Percentiles rank a stretch among this genome's conserved stretches.
These are phyloP conservation scores for Arctostaphylos glauca DNA, from an alignment of 148 eudicot genomes.

Conservation along the genomic window DNA sequence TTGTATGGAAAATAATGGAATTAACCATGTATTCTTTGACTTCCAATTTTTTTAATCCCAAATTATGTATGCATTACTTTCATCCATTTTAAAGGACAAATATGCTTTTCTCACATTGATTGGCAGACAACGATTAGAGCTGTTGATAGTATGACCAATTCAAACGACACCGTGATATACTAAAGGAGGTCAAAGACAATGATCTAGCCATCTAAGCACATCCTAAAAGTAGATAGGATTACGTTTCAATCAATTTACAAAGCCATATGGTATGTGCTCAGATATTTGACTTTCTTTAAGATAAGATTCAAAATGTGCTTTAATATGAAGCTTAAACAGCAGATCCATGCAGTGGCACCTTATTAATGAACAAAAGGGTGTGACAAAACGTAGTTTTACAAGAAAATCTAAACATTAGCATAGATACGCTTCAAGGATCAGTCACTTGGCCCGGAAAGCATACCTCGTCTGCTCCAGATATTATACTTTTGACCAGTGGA, in stretches of 20 bases:
- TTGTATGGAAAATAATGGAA: not conserved
- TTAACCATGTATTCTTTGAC: not conserved
- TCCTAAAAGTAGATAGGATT: not conserved
- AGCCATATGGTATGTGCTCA: not conserved
- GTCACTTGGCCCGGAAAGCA: conserved; percentile 15
- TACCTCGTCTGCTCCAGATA: conserved; percentile 79
- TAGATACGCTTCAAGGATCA: not conserved
- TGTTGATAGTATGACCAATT: not conserved
- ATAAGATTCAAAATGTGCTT: not conserved
- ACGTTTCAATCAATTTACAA: not conserved
- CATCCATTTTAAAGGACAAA: not conserved
- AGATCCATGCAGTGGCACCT: not conserved
- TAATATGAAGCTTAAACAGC: conserved; percentile 1
- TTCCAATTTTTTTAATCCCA: not conserved
- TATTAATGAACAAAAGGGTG: not conserved
- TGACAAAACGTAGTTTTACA: no score
- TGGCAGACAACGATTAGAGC: not conserved
- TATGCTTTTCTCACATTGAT: not conserved
- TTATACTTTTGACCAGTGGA: conserved; percentile 74
- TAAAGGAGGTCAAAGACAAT: not conserved
- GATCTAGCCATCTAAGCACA: not conserved
- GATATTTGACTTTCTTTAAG: not conserved
- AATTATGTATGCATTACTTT: not conserved
- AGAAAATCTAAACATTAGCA: not conserved
- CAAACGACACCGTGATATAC: not conserved